phyloP scores from a whole-genome alignment of 2,329 filamentous ascomycete genomes.

The Fusarium sp. region DNA sequence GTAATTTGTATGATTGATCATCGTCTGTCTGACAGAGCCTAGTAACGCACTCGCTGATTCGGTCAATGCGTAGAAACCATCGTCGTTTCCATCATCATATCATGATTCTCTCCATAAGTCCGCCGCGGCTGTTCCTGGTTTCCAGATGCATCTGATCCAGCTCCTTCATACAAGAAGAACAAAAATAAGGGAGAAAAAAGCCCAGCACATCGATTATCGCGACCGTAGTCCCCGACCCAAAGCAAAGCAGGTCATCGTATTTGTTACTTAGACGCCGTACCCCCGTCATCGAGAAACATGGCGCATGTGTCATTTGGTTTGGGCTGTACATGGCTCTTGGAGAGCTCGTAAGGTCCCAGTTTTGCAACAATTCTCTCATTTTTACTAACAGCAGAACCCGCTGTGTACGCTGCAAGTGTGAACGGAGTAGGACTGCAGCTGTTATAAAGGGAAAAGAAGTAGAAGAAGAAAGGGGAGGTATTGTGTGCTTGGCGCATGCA shows the following conservation, averaged over 20 bases:
- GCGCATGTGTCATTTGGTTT: slow-evolving; percentile 8
- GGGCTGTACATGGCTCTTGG: slow-evolving; percentile 11
- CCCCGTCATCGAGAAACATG: slow-evolving; percentile 20
- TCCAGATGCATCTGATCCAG: slow-evolving; percentile 37
- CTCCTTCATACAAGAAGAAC: slow-evolving; percentile 41
- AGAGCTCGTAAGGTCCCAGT: slow-evolving; percentile 1
- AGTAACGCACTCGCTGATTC: slow-evolving; percentile 29
- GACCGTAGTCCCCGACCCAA: slow-evolving; percentile 23
- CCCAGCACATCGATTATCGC: slow-evolving; percentile 32
- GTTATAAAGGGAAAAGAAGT: slow-evolving; percentile 23
- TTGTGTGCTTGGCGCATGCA: slow-evolving; percentile 9
- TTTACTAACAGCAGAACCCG: slow-evolving; percentile 20
- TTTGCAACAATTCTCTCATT: slow-evolving; percentile 2
- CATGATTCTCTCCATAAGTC: slow-evolving; percentile 18
- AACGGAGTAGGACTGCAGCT: slow-evolving; percentile 23
- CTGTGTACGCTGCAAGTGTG: slow-evolving; percentile 21
- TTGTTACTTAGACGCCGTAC: slow-evolving; percentile 31
- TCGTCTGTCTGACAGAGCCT: slow-evolving; percentile 25
- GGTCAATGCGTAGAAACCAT: slow-evolving; percentile 28
- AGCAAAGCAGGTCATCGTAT: slow-evolving; percentile 21
- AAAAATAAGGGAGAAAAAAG: slow-evolving; percentile 20
- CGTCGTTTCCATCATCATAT: slow-evolving; percentile 30
- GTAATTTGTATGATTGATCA: slow-evolving; percentile 42
- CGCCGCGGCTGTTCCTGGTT: slow-evolving; percentile 25
- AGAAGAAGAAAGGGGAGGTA: slow-evolving; percentile 12